Percentiles rank a stretch among this genome's conserved stretches.
These are phyloP conservation scores for Yamadazyma triangularis DNA, from an alignment of 1,139 yeast species.

Conservation along the genomic window DNA sequence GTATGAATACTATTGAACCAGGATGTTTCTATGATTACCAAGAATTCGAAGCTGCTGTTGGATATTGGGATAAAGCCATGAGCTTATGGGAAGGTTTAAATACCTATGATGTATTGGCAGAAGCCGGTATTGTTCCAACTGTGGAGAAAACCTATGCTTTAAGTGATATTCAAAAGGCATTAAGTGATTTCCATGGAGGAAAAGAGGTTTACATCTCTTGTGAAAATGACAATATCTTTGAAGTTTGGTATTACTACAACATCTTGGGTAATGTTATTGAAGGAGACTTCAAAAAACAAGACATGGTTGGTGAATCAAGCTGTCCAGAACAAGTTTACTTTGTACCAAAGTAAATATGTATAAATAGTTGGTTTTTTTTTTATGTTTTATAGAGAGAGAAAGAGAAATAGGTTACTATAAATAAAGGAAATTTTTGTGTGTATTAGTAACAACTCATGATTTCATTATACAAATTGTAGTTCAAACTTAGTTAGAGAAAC, in stretches of 20 bases:
- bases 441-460: no score
- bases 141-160: constrained; percentile 23
- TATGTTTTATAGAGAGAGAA: background rate
- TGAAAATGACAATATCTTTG: constrained; percentile 27
- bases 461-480: no score
- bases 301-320: constrained; percentile 18
- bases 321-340: constrained; percentile 32
- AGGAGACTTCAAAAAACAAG: constrained; percentile 29
- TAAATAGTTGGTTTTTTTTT: no score
- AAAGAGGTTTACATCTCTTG: constrained; percentile 35
- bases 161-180: constrained; percentile 29
- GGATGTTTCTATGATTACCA: constrained; percentile 30
- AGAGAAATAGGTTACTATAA: no score
- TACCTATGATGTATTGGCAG: constrained; percentile 30
- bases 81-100: constrained; percentile 32
- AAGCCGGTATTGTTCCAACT: constrained; percentile 33
- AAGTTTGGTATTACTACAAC: constrained; percentile 37
- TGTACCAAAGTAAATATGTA: constrained; percentile 24
- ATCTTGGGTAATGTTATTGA: constrained; percentile 33
- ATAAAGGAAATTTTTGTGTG: no score
- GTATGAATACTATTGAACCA: constrained; percentile 38
- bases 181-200: constrained; percentile 23
- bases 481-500: constrained; percentile 45
- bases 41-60: constrained; percentile 28
- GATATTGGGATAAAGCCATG: constrained; percentile 30